Evolutionary conservation across 345 rosid species (phyloP), one percentile per base, ranked within the genome.

Genomic region (Lagerstroemia speciosa): DNA sequence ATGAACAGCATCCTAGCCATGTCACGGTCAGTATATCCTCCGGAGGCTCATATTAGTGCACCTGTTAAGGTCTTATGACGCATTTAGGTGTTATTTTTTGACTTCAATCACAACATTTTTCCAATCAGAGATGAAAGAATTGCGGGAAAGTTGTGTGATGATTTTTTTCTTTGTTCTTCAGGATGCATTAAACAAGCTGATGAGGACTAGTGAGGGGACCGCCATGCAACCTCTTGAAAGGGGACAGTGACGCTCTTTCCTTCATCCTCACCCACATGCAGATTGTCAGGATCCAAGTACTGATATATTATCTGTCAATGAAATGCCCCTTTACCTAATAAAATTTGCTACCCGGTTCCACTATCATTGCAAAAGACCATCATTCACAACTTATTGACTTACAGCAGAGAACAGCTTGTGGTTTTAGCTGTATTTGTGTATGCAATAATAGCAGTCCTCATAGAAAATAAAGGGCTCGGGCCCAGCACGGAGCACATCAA

Each of bases 151-250:
- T 27, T 20, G 55, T 58, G 12, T 27, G 29, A 14, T n/a, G 33
- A 58, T 27, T 48, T 19, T 48, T 48, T 41, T 36, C 38, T 36
- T n/a, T 43, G 1, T 38, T 48, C 6, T 48, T 19, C 1, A 19
- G 20, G 63, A 30, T 27, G 33, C 19, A 58, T 58, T 29, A 30
- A 58, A 58, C 33, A 30, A 34, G 20, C 20, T 27, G 34, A 58
- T 27, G 63, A 58, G 63, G 63, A 58, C 63, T 24, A 27, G 15
- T 27, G 63, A 58, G 63, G 29, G 63, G 63, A 58, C 63, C 63
- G 12, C 63, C 0, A 58, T 53, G 60, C 60, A 53, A 26, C 63
- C 63, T 30, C 20, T 27, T 2, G 34, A 27, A 53, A 26, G 63
- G 30, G 60, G 30, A n/a, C n/a, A 53, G 60, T 53, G 29, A 53